A percentile compares a stretch with the other conserved stretches of the same genome.
Evolutionary conservation across 2,329 filamentous ascomycete species (phyloP).

Genomic region (Eutypella sp.): DNA sequence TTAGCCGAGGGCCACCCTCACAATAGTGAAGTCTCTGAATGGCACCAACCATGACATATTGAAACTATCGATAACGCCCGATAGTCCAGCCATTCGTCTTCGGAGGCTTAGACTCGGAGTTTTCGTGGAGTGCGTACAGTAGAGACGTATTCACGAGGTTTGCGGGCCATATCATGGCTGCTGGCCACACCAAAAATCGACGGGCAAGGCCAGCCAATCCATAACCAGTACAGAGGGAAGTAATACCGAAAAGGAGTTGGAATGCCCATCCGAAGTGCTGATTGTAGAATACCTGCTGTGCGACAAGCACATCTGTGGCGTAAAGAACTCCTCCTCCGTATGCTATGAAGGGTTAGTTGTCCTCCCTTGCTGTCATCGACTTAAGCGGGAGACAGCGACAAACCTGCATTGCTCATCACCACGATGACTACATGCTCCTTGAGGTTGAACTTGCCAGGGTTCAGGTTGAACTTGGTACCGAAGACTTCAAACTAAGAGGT

Average conservation of each 20-base stretch:
- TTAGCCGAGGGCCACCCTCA: slow-evolving; percentile 40
- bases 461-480: slow-evolving; percentile 33
- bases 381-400: not conserved
- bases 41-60: slow-evolving; percentile 43
- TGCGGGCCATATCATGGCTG: slow-evolving; percentile 61
- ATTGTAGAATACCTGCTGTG: slow-evolving; percentile 44
- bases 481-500: too few species aligned
- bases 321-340: slow-evolving; percentile 55
- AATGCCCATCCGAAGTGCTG: slow-evolving; percentile 55
- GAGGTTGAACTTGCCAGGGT: slow-evolving; percentile 33
- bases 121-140: slow-evolving; percentile 62
- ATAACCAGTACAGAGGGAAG: slow-evolving; percentile 59
- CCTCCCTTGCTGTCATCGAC: not conserved
- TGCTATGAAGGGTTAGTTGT: slow-evolving; percentile 41
- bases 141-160: slow-evolving; percentile 56
- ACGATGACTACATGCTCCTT: slow-evolving; percentile 41
- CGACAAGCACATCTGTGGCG: slow-evolving; percentile 47
- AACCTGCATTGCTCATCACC: slow-evolving; percentile 58
- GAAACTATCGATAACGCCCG: slow-evolving; percentile 53
- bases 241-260: slow-evolving; percentile 55
- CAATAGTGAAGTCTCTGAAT: too few species aligned
- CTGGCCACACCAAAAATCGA: slow-evolving; percentile 56
- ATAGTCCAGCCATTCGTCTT: slow-evolving; percentile 54
- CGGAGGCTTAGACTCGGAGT: slow-evolving; percentile 45
- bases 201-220: slow-evolving; percentile 56